Base-by-base conservation (phyloP, 1,284 basidiomycete genomes). In the Tilletia horrida region DNA sequence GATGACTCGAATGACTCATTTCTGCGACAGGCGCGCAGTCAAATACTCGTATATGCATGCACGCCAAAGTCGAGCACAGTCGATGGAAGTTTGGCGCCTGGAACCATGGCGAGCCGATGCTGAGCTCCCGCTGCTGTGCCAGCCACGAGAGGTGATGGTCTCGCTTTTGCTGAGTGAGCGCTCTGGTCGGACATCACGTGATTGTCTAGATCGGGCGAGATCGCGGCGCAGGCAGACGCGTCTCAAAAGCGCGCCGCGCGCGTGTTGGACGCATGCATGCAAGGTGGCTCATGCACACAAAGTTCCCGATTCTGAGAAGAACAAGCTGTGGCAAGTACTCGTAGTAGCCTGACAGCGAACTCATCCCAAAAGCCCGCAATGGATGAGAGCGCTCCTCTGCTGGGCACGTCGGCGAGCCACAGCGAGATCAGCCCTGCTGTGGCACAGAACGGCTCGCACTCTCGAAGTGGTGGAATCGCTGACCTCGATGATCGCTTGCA, bases 401-500 rank as follows among this genome's bases (percentile, higher is more conserved):
- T 59, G 27, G 55, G 55, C 7, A 29, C n/a, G 3, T 31, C 55
- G 4, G 11, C 55, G 3, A 25, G 55, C 16, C 6, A 18, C 45
- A 48, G 6, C 55, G 35, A 40, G 35, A 4, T 40, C 35, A 40
- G 11, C 35, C 11, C 35, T 11, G 35, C 35, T 11, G 35, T 40
- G 11, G 35, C 35, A 40, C 35, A 40, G 35, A 40, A 40, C 35
- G 11, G 35, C 11, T 40, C 35, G 35, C 35, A 40, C 6, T 11
- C 35, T 40, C 35, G 35, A 11, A n/a, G n/a, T n/a, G 6, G 11
- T 40, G 35, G 35, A 6, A 63, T 44, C 40, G 25, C 61, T 11
- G 61, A 63, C 40, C 31, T 63, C 42, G 61, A 63, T 21, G 61
- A 44, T 11, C 18, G 44, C 11, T 29, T 63, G 40, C 61, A 42